Evolutionary conservation across 1,284 basidiomycete species (phyloP), one percentile per base, ranked within the genome.

Genomic region (Phlebopus sp.): DNA sequence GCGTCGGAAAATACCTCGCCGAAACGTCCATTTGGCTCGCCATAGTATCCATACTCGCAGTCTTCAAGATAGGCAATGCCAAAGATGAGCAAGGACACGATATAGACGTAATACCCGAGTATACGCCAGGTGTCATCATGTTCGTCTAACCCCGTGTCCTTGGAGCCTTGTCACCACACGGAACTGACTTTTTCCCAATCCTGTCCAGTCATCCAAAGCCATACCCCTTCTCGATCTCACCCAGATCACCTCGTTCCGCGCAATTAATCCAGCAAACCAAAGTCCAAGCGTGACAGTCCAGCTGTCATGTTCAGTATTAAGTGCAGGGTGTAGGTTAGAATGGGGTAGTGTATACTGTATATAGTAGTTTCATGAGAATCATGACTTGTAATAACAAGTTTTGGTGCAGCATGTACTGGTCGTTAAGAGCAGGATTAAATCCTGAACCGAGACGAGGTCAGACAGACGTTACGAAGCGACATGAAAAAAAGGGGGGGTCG

Each of bases 81-180:
- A 56, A 60, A 11, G 69, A 75, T 44, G 66, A 63, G 19, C 14
- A 43, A 0, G 57, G 55, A 6, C 59, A 68, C 10, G 58, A 55
- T 35, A 31, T 64, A 3, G 52, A 55, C 7, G 50, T 75, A 31
- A 69, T 72, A 37, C 77, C 76, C 8, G 56, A 73, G n/a, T 73
- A 69, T 41, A 78, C 75, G 2, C 74, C 71, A 5, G 77, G 77
- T 11, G 76, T 78, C 0, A 78, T 82, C 53, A 77, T 75, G 78
- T 75, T 51, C 27, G 55, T 50, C 19, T 23, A 30, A n/a, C n/a
- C n/a, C 11, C 8, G 11, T 30, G 11, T 37, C 13, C 11, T 34
- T 10, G 17, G 27, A 10, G 34, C 14, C 21, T n/a, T 39, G 2
- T 13, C 11, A 18, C n/a, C 19, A 18, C 14, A 37, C n/a, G n/a